Evolutionary conservation across 345 rosid species (phyloP).

Genomic region (Acer yangbiense): DNA sequence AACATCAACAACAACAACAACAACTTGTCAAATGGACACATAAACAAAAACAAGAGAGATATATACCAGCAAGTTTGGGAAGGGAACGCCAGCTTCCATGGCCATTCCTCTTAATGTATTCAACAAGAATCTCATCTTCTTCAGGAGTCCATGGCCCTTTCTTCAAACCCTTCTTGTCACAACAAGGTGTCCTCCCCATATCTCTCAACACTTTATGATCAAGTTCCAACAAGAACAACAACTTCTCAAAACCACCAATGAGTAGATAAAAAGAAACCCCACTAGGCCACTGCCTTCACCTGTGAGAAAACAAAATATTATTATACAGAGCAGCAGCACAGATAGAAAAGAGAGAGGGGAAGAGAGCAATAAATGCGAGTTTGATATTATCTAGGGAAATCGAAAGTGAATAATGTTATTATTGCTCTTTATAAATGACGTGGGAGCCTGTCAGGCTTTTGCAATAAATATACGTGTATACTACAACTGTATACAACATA

Average conservation of each 20-base stretch:
- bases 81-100: constrained; percentile 98
- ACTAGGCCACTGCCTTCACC: background rate
- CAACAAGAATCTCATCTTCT: constrained; percentile 82
- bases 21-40: no score
- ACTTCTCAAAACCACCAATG: constrained; percentile 14
- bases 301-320: background rate
- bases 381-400: constrained; percentile 41
- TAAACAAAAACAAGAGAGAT: background rate
- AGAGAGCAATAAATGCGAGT: constrained; percentile 32
- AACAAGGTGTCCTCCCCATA: constrained; percentile 92
- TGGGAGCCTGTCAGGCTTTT: constrained; percentile 37
- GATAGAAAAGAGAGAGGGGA: background rate
- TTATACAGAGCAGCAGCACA: background rate
- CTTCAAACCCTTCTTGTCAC: constrained; percentile 84
- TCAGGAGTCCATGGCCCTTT: constrained; percentile 99
- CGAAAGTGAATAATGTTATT: constrained; percentile 27
- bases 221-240: background rate
- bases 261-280: background rate
- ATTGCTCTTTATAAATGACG: constrained; percentile 11
- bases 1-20: no score
- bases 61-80: constrained; percentile 77
- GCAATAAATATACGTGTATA: constrained; percentile 31
- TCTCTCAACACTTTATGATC: background rate
- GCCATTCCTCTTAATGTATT: constrained; percentile 71
- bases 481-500: no score